A percentile compares a stretch with the other conserved stretches of the same genome.
Conservation (phyloP, 331 rosid genomes). For the Saraca asoca region DNA sequence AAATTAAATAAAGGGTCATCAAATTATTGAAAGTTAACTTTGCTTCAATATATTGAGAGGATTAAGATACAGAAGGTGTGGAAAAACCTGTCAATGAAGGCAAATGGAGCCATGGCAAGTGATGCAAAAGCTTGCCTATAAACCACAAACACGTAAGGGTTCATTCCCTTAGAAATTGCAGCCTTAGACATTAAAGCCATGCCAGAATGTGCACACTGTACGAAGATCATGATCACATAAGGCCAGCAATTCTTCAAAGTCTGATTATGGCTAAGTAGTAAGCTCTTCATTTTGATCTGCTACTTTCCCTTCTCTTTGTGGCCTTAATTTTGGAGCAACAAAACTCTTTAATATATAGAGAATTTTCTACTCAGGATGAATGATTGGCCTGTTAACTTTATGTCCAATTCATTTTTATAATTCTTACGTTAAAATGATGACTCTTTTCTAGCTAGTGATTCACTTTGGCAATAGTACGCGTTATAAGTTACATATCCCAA, state of each 20-base stretch:
- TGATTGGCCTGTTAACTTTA: not conserved
- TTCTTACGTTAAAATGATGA: not conserved
- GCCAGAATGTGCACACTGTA: slow-evolving; percentile 74
- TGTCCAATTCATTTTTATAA: too few relatives aligned
- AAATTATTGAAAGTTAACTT: not conserved
- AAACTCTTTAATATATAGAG: slow-evolving; percentile 38
- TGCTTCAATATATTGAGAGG: not conserved
- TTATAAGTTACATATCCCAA: too few relatives aligned
- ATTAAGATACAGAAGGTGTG: too few relatives aligned
- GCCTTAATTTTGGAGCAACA: slow-evolving; percentile 5
- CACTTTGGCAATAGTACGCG: slow-evolving; percentile 23
- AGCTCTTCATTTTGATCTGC: slow-evolving; percentile 40
- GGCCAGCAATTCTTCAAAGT: slow-evolving; percentile 53
- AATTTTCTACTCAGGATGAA: not conserved
- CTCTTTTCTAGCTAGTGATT: not conserved
- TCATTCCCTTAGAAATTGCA: slow-evolving; percentile 87
- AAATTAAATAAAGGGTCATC: not conserved
- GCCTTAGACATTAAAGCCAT: slow-evolving; percentile 92
- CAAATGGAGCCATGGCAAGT: slow-evolving; percentile 70
- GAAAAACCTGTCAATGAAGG: slow-evolving; percentile 92
- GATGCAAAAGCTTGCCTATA: slow-evolving; percentile 88
- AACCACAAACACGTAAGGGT: slow-evolving; percentile 80
- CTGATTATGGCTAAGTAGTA: slow-evolving; percentile 14
- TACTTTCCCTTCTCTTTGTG: not conserved
- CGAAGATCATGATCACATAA: slow-evolving; percentile 70